Evolutionary conservation across 2,329 filamentous ascomycete species (phyloP), one percentile per base, ranked within the genome.

Genomic region (Aspergillus brasiliensis): DNA sequence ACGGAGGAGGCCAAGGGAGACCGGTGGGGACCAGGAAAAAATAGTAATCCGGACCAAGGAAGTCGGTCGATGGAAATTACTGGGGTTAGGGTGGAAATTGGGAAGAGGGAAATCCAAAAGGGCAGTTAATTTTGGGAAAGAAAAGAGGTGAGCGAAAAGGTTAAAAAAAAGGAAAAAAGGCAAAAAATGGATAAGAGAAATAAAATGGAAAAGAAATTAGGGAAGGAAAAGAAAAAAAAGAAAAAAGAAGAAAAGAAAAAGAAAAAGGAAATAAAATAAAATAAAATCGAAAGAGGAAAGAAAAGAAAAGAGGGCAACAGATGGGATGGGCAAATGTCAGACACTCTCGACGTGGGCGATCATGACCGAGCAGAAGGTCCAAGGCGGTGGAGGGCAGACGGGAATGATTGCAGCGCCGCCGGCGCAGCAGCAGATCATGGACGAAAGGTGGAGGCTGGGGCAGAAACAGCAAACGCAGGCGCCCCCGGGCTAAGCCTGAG

Each of bases 301-400:
- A 51, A 40, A 60, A 38, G 25, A 19, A 42, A 28, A 61, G 28
- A 61, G 58, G 56, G 61, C 53, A 60, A 53, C 47, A 46, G 40
- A 53, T 71, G 72, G 71, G 69, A 73, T 67, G 65, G 67, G 71
- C 68, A 71, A 71, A 70, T 61, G 52, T 59, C 51, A 61, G 56
- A 65, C 63, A 61, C 44, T 58, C 51, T 49, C 46, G 57, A 58
- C 25, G 58, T 49, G 52, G 62, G 57, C 59, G 66, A 69, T 70
- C 53, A 63, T 59, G 58, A 62, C 51, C 48, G 52, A 58, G 34
- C 51, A 62, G 42, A 48, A 48, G 56, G 56, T 62, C 44, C 44
- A 57, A 48, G 65, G 56, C 57, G 64, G 62, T 60, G 61, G 58
- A 57, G 56, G 17, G 52, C 34, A 47, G 25, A 47, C 48, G 25